A percentile compares a stretch with the other conserved stretches of the same genome.
Conservation (phyloP, 2,329 filamentous ascomycete genomes). For the Claviceps humidiphila region DNA sequence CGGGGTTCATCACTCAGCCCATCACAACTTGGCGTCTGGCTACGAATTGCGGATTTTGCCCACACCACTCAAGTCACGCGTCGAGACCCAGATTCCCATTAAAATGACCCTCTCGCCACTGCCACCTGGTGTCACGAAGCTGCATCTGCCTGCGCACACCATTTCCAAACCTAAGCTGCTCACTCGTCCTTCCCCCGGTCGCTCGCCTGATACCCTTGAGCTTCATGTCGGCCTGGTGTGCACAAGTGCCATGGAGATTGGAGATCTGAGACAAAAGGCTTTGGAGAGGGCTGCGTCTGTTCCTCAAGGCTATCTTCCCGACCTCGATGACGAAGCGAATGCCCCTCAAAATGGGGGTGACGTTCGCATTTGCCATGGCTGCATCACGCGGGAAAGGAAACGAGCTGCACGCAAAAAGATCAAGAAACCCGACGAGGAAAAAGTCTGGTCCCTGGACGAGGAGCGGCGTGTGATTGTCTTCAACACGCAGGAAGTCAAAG, state of each 20-base stretch:
- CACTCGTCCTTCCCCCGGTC: conserved; percentile 54
- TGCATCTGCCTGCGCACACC: conserved; percentile 79
- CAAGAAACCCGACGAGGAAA: conserved; percentile 85
- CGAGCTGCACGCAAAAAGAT: conserved; percentile 84
- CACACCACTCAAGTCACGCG: conserved; percentile 70
- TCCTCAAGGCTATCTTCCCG: conserved; percentile 23
- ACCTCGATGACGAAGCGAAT: conserved; percentile 45
- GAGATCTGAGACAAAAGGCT: conserved; percentile 52
- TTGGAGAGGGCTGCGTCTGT: conserved; percentile 39
- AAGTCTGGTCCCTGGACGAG: conserved; percentile 72
- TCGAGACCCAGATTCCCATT: conserved; percentile 92
- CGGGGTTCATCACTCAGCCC: conserved; percentile 9
- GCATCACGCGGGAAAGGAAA: conserved; percentile 83
- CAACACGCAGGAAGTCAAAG: conserved; percentile 77
- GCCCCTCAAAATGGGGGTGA: conserved; percentile 83
- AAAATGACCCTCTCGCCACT: conserved; percentile 65
- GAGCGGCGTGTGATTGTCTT: conserved; percentile 76
- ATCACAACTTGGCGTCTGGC: conserved; percentile 16
- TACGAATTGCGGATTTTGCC: conserved; percentile 47
- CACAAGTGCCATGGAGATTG: conserved; percentile 77
- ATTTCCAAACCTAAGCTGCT: conserved; percentile 91
- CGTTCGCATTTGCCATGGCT: conserved; percentile 82
- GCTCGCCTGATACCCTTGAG: conserved; percentile 62
- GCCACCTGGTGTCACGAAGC: conserved; percentile 60
- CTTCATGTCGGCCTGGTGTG: conserved; percentile 75